These are phyloP conservation scores for Thelonectria olida DNA, from an alignment of 2,329 filamentous ascomycete genomes.

Conservation along the genomic window DNA sequence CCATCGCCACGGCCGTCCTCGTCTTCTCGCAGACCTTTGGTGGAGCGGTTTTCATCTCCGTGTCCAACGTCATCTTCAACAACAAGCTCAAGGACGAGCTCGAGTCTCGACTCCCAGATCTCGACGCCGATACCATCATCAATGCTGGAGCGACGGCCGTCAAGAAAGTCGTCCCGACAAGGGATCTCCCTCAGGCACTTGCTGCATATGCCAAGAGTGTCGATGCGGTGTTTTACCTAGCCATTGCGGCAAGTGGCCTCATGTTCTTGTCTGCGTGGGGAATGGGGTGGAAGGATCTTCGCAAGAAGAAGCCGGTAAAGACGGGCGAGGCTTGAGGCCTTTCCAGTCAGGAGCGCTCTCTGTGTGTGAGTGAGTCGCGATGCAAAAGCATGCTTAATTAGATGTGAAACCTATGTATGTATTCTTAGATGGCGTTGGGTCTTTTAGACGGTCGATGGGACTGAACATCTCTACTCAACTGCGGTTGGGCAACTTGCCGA, in stretches of 20 bases:
- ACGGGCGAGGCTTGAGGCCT: conserved; percentile 28
- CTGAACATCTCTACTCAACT: conserved; percentile 3
- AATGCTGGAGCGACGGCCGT: conserved; percentile 54
- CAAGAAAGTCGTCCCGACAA: conserved; percentile 40
- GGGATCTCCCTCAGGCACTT: conserved; percentile 48
- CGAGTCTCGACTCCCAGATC: conserved; percentile 37
- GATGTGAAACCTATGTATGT: background rate
- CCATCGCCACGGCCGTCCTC: conserved; percentile 41
- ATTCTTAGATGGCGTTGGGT: background rate
- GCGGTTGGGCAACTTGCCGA: background rate
- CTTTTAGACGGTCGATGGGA: background rate
- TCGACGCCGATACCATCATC: conserved; percentile 47
- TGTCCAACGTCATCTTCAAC: conserved; percentile 42
- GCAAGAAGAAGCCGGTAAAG: conserved; percentile 43
- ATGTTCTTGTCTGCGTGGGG: conserved; percentile 51
- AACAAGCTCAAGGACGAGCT: conserved; percentile 46
- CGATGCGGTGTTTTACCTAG: conserved; percentile 40
- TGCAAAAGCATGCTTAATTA: background rate
- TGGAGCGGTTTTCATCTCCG: conserved; percentile 57
- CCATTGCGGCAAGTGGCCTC: conserved; percentile 41
- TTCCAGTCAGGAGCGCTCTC: background rate
- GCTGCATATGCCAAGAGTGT: conserved; percentile 51
- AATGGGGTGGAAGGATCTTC: conserved; percentile 57
- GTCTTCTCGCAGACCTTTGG: conserved; percentile 44
- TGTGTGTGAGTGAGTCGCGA: no score